phyloP scores from a whole-genome alignment of 2,329 filamentous ascomycete genomes.

The Aspergillus persii region DNA sequence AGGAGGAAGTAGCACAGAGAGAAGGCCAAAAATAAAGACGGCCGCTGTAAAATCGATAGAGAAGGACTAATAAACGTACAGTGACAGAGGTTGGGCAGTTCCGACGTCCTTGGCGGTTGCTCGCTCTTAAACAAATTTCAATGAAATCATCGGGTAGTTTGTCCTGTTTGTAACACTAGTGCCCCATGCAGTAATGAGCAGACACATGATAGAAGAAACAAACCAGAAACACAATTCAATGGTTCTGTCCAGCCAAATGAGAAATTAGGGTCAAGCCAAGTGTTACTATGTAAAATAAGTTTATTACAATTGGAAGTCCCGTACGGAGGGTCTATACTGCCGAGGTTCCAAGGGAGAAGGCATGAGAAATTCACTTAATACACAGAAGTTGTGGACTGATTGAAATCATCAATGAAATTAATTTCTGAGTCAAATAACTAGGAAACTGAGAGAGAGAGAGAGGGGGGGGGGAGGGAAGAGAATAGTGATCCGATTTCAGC shows the following conservation, averaged over 20 bases:
- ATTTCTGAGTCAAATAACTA: background rate
- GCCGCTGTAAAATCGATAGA: background rate
- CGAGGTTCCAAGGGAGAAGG: no score
- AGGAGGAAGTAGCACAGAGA: background rate
- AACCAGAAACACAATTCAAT: no score
- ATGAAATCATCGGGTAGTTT: constrained; percentile 37
- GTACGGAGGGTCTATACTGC: no score
- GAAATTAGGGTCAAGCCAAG: no score
- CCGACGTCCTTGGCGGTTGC: background rate
- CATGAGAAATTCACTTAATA: background rate
- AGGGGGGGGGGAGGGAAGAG: background rate
- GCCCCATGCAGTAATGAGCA: background rate
- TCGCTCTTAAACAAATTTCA: constrained; percentile 18
- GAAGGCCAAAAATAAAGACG: background rate
- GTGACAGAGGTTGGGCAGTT: background rate
- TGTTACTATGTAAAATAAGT: no score
- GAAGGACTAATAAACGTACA: background rate
- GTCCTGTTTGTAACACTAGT: constrained; percentile 34
- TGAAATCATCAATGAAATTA: background rate
- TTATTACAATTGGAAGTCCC: no score
- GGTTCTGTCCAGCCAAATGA: no score
- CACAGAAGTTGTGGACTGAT: background rate
- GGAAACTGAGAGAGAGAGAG: no score
- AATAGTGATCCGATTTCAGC: background rate
- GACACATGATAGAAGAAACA: no score